Evolutionary conservation across 164 flowering plant species (phyloP).

Genomic region (Akebia trifoliata): DNA sequence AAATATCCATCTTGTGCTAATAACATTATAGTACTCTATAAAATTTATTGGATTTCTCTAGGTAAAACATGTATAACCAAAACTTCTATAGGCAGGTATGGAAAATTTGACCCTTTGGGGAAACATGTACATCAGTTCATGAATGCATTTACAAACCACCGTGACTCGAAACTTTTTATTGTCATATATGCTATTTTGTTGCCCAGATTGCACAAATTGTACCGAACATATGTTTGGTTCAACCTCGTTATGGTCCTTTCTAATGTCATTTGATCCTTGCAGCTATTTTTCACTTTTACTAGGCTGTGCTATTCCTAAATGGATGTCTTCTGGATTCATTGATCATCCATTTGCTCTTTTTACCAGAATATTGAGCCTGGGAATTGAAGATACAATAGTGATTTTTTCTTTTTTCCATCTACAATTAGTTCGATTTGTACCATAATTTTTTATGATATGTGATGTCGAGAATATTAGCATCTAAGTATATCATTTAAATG

Average conservation of each 20-base stretch:
- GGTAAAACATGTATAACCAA: slow-evolving; percentile 2
- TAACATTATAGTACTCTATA: neutral
- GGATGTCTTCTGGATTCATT: slow-evolving; percentile 82
- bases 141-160: slow-evolving; percentile 96
- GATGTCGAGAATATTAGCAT: neutral
- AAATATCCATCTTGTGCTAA: neutral
- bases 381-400: slow-evolving; percentile 96
- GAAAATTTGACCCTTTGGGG: slow-evolving; percentile 91
- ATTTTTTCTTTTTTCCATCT: slow-evolving; percentile 15
- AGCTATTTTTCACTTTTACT: slow-evolving; percentile 90
- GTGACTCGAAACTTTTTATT: slow-evolving; percentile 85
- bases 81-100: slow-evolving; percentile 54
- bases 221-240: neutral
- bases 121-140: slow-evolving; percentile 70
- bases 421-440: neutral
- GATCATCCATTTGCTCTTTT: slow-evolving; percentile 92
- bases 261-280: slow-evolving; percentile 10
- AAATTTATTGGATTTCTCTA: neutral
- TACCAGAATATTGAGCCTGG: slow-evolving; percentile 94
- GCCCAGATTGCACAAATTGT: neutral
- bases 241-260: slow-evolving; percentile 3
- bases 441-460: neutral
- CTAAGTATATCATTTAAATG: neutral
- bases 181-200: slow-evolving; percentile 48
- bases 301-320: slow-evolving; percentile 94